Evolutionary conservation across 2,329 filamentous ascomycete genomes (phyloP).

Genomic region (Xylaria polymorpha): DNA sequence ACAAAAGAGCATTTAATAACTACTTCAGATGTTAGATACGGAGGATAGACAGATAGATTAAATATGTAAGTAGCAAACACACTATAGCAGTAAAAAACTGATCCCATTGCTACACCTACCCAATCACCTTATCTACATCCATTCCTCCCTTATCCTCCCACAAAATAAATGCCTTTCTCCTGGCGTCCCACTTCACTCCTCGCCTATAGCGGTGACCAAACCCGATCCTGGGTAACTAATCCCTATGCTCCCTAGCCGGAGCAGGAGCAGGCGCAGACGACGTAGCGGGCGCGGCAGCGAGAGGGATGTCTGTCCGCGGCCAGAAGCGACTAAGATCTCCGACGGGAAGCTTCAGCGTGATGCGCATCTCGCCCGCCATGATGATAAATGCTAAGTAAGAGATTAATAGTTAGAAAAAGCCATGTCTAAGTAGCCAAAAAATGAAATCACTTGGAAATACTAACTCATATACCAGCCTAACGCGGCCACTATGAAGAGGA

Average conservation of each 20-base stretch:
- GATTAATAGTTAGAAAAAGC: too few relatives aligned
- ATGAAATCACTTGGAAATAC: too few relatives aligned
- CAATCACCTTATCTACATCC: neutral
- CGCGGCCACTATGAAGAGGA: constrained; percentile 59
- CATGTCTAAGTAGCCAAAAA: too few relatives aligned
- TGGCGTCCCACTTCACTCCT: neutral
- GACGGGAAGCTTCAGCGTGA: constrained; percentile 60
- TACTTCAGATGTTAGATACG: too few relatives aligned
- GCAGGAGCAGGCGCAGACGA: neutral
- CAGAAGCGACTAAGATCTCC: constrained; percentile 64
- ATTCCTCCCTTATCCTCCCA: neutral
- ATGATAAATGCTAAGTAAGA: constrained; percentile 56
- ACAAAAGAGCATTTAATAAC: too few relatives aligned
- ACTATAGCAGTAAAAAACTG: neutral
- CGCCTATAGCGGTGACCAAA: too few relatives aligned
- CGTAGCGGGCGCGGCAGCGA: constrained; percentile 28
- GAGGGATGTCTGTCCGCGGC: constrained; percentile 54
- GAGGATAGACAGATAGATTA: neutral
- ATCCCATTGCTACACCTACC: neutral
- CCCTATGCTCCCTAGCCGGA: constrained; percentile 26
- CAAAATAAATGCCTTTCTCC: neutral
- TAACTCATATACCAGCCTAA: constrained; percentile 63
- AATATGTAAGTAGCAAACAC: neutral
- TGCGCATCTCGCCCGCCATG: constrained; percentile 64
- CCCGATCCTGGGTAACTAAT: neutral